phyloP scores from a whole-genome alignment of 1,284 basidiomycete genomes.

The Cutaneotrichosporon spelunceum region DNA sequence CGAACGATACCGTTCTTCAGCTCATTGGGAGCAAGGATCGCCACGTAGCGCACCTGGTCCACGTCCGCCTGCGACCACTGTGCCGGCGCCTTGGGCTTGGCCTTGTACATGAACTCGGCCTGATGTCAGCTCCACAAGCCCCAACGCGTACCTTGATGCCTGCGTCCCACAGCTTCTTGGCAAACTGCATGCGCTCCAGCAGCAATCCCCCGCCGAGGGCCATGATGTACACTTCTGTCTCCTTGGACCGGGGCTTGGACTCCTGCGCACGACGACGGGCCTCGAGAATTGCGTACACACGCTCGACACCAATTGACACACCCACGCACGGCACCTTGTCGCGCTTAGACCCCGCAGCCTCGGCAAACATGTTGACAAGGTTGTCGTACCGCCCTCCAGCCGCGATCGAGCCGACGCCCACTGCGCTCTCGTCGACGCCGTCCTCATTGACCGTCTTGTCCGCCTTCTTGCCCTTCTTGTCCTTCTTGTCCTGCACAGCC shows the following conservation, averaged over 20 bases:
- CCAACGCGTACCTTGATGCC: conserved; percentile 72
- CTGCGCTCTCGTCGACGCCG: conserved; percentile 84
- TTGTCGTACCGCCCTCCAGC: conserved; percentile 96
- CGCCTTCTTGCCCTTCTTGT: conserved; percentile 57
- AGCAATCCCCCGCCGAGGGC: conserved; percentile 78
- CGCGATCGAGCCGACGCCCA: conserved; percentile 96
- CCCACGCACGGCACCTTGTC: conserved; percentile 82
- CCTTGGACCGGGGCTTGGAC: conserved; percentile 66
- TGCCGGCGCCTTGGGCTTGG: conserved; percentile 76
- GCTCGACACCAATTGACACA: conserved; percentile 87
- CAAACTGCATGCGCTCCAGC: conserved; percentile 78
- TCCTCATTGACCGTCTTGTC: conserved; percentile 59
- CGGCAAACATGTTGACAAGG: conserved; percentile 89
- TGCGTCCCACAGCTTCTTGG: conserved; percentile 75
- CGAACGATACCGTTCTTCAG: conserved; percentile 75
- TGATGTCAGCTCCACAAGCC: conserved; percentile 40
- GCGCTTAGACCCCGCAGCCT: conserved; percentile 63
- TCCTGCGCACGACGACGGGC: conserved; percentile 74
- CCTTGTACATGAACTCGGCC: conserved; percentile 92
- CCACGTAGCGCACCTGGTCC: conserved; percentile 85
- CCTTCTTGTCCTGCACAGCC: conserved; percentile 50
- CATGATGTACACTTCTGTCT: conserved; percentile 92
- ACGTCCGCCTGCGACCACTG: conserved; percentile 91
- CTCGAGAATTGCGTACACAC: conserved; percentile 93
- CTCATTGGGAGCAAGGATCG: conserved; percentile 86